phyloP scores from a whole-genome alignment of 768 basidiomycete species.

The Amanita subjunquillea region DNA sequence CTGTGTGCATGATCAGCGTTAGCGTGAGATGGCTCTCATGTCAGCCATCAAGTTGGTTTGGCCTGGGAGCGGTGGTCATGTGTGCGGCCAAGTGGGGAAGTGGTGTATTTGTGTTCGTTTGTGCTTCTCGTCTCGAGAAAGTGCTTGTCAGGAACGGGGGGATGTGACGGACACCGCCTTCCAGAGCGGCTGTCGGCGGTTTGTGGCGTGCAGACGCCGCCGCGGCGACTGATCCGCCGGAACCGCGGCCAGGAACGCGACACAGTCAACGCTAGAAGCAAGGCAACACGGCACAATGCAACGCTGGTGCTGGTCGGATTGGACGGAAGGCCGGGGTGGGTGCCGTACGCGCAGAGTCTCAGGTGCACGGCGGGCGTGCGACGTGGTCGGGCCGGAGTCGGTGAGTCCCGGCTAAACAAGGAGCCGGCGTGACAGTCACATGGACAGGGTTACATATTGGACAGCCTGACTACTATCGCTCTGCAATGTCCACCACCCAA shows the following conservation, averaged over 20 bases:
- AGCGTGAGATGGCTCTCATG: constrained; percentile 4
- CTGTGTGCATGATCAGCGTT: neutral
- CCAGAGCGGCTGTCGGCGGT: neutral
- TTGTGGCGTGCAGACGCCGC: neutral
- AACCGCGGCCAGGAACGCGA: neutral
- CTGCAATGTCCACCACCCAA: constrained; percentile 21
- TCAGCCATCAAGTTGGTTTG: neutral
- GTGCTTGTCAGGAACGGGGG: constrained; percentile 3
- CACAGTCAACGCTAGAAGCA: too few species aligned
- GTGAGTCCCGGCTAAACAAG: neutral
- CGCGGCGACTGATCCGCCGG: neutral
- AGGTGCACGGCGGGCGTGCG: neutral
- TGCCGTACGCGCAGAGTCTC: neutral
- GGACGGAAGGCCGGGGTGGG: neutral
- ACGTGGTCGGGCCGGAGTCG: neutral
- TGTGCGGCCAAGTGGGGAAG: neutral
- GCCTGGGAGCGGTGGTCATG: neutral
- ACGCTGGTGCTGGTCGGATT: neutral
- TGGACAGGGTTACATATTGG: constrained; percentile 2
- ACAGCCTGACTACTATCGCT: constrained; percentile 5
- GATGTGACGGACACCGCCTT: neutral
- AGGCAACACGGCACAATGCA: neutral
- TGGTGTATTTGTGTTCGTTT: neutral
- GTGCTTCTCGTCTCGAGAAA: neutral
- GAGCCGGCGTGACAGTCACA: neutral